Conservation (phyloP, 805 yeast species). For the Yarrowia sp. region DNA sequence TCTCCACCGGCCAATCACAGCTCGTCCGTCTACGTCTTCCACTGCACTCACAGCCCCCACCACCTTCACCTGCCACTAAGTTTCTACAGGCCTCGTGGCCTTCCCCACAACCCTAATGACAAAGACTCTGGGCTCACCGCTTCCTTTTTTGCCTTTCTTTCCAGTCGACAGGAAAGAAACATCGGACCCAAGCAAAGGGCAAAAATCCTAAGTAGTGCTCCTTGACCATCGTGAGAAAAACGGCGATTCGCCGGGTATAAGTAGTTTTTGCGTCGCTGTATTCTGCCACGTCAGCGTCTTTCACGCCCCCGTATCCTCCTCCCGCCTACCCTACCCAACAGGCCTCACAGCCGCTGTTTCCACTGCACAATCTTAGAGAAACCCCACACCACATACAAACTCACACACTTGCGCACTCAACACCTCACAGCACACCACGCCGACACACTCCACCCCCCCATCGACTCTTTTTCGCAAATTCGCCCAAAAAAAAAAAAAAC, state of each 20-base stretch:
- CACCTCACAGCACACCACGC: constrained; percentile 4
- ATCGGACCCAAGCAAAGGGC: constrained; percentile 17
- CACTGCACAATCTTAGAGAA: constrained; percentile 29
- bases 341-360: constrained; percentile 5
- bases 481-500: too few species aligned
- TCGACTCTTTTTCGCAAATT: background rate
- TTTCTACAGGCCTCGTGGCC: constrained; percentile 34
- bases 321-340: constrained; percentile 28
- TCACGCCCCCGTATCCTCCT: background rate
- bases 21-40: too few species aligned
- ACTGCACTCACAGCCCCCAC: too few species aligned
- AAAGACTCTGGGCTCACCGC: background rate
- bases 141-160: constrained; percentile 2
- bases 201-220: constrained; percentile 5
- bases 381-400: constrained; percentile 20
- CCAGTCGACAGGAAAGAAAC: constrained; percentile 21
- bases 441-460: background rate
- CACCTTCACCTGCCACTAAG: background rate
- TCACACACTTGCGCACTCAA: constrained; percentile 30
- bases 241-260: too few species aligned
- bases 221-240: background rate
- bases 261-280: too few species aligned
- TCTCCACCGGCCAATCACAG: too few species aligned
- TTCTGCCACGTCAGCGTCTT: too few species aligned
- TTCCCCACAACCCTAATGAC: constrained; percentile 36